Evolutionary conservation across 495 filamentous ascomycete genomes (phyloP).

Genomic region (Neurospora pannonica): DNA sequence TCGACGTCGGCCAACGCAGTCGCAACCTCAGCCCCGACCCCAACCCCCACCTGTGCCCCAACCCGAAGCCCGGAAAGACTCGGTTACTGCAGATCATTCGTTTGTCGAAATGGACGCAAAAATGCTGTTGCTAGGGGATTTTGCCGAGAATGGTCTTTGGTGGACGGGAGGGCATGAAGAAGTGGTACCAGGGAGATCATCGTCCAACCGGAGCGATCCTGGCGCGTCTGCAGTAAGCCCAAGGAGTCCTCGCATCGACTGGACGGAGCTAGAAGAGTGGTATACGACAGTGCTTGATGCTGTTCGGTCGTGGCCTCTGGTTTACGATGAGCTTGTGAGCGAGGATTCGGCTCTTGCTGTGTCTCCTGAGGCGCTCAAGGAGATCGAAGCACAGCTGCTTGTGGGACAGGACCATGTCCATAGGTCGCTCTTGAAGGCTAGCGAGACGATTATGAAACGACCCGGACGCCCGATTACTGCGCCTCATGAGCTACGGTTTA

Average conservation of each 20-base stretch:
- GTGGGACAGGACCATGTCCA: conserved; percentile 61
- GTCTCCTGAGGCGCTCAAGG: conserved; percentile 25
- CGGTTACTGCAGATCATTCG: conserved; percentile 19
- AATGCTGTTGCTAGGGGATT: conserved; percentile 65
- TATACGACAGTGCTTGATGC: conserved; percentile 62
- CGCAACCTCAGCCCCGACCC: neutral
- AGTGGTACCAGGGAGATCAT: conserved; percentile 22
- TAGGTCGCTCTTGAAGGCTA: conserved; percentile 66
- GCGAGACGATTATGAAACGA: conserved; percentile 76
- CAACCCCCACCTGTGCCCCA: neutral
- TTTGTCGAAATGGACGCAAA: conserved; percentile 58
- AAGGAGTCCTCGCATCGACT: conserved; percentile 66
- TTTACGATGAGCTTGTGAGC: conserved; percentile 44
- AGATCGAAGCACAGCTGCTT: conserved; percentile 51
- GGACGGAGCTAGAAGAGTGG: conserved; percentile 63
- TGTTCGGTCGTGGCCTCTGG: conserved; percentile 37
- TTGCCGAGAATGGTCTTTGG: conserved; percentile 79
- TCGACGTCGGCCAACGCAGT: conserved; percentile 7
- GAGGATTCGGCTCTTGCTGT: conserved; percentile 12
- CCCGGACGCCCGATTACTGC: conserved; percentile 61
- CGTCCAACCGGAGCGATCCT: conserved; percentile 25
- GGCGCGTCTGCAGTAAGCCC: conserved; percentile 39
- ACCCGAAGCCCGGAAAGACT: conserved; percentile 19
- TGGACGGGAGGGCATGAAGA: conserved; percentile 57
- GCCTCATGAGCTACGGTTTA: conserved; percentile 66